Evolutionary conservation across 73 alveolate species (phyloP).

Genomic region (Paraurostyla sp.): DNA sequence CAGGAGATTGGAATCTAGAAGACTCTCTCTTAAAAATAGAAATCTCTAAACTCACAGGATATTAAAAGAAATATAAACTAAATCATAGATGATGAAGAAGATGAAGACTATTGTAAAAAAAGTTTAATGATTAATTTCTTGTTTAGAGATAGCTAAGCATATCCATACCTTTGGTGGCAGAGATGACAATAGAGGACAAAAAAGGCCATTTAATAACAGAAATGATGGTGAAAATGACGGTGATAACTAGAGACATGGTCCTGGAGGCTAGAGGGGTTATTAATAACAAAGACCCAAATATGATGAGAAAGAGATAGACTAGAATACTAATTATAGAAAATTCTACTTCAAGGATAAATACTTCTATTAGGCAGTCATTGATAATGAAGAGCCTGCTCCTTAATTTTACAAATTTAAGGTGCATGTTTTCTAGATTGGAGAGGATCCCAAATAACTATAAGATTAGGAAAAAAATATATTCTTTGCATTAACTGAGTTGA

Average conservation of each 20-base stretch:
- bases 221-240: neutral
- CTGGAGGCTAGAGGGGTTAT: neutral
- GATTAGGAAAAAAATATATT: neutral
- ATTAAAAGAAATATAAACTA: neutral
- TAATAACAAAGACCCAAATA: neutral
- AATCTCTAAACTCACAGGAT: conserved; percentile 27
- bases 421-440: neutral
- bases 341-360: neutral
- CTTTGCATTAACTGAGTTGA: neutral
- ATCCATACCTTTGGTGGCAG: too few species aligned
- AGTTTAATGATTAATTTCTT: neutral
- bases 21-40: neutral
- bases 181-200: too few species aligned
- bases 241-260: neutral
- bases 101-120: neutral
- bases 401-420: conserved; percentile 19
- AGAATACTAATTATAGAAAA: conserved; percentile 25
- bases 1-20: neutral
- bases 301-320: conserved; percentile 7
- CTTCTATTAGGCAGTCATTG: neutral
- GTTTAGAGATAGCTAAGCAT: too few species aligned
- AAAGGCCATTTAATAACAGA: neutral
- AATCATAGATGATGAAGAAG: neutral
- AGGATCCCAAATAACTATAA: neutral
- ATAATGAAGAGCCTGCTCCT: conserved; percentile 9